These are phyloP conservation scores for Amanita polypyramis DNA, from an alignment of 768 basidiomycete species.

Conservation along the genomic window DNA sequence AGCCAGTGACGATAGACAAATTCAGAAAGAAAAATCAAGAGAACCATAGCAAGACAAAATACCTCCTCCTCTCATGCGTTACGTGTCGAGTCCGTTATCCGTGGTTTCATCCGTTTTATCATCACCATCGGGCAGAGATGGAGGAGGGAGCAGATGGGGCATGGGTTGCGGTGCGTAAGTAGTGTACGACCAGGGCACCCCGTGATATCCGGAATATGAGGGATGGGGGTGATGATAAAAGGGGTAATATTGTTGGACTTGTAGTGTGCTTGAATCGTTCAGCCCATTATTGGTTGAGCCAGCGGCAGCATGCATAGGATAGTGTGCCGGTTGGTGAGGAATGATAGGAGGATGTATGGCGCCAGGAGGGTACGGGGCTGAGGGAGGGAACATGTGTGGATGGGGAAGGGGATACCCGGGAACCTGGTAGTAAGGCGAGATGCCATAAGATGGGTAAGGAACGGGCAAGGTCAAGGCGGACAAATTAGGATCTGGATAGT, in stretches of 20 bases:
- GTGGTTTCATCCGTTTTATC: not conserved
- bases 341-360: not conserved
- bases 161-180: conserved; percentile 2
- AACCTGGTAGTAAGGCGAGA: conserved; percentile 9
- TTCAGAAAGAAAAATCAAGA: not conserved
- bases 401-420: conserved; percentile 7
- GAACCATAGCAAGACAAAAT: not conserved
- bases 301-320: not conserved
- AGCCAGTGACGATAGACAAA: not conserved
- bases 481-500: conserved; percentile 18
- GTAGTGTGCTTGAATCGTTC: not conserved
- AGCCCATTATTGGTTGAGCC: not conserved
- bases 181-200: conserved; percentile 3
- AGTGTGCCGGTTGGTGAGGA: conserved; percentile 1
- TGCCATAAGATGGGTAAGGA: conserved; percentile 22
- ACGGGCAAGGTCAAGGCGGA: conserved; percentile 9
- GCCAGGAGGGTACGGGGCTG: conserved; percentile 2
- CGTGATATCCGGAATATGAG: conserved; percentile 4
- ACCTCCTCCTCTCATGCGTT: no score
- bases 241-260: conserved; percentile 4
- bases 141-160: conserved; percentile 3
- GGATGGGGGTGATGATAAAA: conserved; percentile 7
- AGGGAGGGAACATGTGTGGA: conserved; percentile 4
- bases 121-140: not conserved
- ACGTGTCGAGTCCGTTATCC: not conserved